Evolutionary conservation across 1,284 basidiomycete genomes (phyloP), one percentile per base, ranked within the genome.

Genomic region (Leucoagaricus sp.): DNA sequence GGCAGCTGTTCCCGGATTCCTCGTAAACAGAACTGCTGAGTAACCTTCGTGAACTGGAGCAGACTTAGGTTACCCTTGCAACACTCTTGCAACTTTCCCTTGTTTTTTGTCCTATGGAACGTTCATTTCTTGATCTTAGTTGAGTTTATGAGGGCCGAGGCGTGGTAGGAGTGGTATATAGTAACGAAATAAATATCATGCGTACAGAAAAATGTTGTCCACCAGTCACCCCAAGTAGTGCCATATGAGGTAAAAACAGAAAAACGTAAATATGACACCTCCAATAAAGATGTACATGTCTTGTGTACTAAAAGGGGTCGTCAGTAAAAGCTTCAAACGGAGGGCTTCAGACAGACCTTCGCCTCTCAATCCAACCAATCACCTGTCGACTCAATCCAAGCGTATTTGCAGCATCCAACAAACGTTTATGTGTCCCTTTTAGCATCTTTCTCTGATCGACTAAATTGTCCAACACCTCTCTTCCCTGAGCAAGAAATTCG

Each of bases 331-430:
- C n/a, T n/a, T n/a, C n/a, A n/a, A n/a, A n/a, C n/a, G n/a, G 21
- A 36, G 36, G n/a, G 15, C 25, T 36, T 19, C 21, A 47, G 5
- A 70, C 76, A 51, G 52, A 93, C 88, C 93, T 96, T 70, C 95
- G 79, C 63, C 87, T 82, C 69, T 98, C 96, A 63, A 98, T 94
- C 92, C 94, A 98, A 2, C 91, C 86, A 70, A 98, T 97, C 23
- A 96, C 94, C 69, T 96, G 85, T 61, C 94, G 81, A 69, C 93
- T 94, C 65, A 98, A 74, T 0, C 96, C 96, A 48, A 98, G 73
- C 15, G 94, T 96, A 72, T 97, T 97, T 41, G 95, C 95, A 40
- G 93, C 89, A 68, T 93, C 87, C 57, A 96, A 72, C 48, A 98
- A 71, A 57, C 91, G 81, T 62, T 85, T 82, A 67, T 93, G 89